These are phyloP conservation scores for Cryptosporidium muris DNA, from an alignment of 169 alveolate species.

Conservation along the genomic window DNA sequence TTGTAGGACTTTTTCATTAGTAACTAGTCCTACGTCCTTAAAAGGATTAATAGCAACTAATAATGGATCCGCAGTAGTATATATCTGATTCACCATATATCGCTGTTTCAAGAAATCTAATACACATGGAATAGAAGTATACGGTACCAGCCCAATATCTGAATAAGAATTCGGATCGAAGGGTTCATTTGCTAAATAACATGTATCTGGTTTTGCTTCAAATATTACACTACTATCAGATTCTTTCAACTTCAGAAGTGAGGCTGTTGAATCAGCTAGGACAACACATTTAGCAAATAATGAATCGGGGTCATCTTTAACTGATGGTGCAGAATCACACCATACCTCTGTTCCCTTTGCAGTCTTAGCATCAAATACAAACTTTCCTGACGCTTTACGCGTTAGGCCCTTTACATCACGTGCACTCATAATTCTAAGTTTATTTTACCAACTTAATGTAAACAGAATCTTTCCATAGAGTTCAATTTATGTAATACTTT, in stretches of 20 bases:
- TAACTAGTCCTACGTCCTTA: conserved; percentile 87
- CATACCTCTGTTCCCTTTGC: conserved; percentile 88
- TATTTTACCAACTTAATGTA: conserved; percentile 13
- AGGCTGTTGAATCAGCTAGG: conserved; percentile 85
- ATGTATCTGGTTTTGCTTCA: conserved; percentile 84
- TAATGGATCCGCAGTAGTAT: conserved; percentile 91
- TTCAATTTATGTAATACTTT: neutral
- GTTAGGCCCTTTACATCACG: conserved; percentile 67
- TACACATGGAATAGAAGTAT: conserved; percentile 87
- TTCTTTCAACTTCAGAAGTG: conserved; percentile 81
- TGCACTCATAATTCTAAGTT: conserved; percentile 56
- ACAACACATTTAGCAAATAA: conserved; percentile 91
- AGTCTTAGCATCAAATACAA: conserved; percentile 60
- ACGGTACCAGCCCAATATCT: conserved; percentile 88
- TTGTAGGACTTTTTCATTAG: conserved; percentile 81
- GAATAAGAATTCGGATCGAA: conserved; percentile 90
- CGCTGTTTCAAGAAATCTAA: conserved; percentile 84
- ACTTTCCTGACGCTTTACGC: conserved; percentile 70
- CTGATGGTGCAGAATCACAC: conserved; percentile 90
- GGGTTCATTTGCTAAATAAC: conserved; percentile 86
- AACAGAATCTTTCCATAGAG: conserved; percentile 1
- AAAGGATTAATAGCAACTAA: conserved; percentile 91
- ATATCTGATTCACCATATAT: conserved; percentile 85
- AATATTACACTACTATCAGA: conserved; percentile 85
- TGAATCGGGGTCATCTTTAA: conserved; percentile 85